These are phyloP conservation scores for Trametes sanguinea DNA, from an alignment of 768 basidiomycete species.

Conservation along the genomic window DNA sequence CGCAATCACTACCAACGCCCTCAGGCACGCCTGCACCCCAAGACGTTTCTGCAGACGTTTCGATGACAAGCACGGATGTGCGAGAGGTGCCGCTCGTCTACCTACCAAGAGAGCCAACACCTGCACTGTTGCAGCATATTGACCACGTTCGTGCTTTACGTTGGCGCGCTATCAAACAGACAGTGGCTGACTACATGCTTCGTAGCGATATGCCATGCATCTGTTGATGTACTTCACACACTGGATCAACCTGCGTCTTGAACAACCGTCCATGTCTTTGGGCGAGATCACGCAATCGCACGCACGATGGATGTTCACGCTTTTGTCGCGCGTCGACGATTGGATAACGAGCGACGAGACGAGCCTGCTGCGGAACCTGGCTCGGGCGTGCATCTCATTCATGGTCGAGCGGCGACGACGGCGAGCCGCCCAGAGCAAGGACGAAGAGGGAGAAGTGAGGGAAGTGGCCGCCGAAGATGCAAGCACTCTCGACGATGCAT, in stretches of 20 bases:
- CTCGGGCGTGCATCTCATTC: conserved; percentile 59
- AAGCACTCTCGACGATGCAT: conserved; percentile 39
- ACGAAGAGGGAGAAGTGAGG: background rate
- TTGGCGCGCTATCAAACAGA: conserved; percentile 15
- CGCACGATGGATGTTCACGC: conserved; percentile 76
- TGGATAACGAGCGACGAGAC: conserved; percentile 75
- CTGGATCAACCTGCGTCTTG: conserved; percentile 70
- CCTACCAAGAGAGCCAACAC: conserved; percentile 56
- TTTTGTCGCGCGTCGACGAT: conserved; percentile 71
- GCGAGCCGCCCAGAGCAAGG: background rate
- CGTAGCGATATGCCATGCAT: conserved; percentile 68
- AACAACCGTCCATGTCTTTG: conserved; percentile 37
- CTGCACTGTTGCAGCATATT: conserved; percentile 55
- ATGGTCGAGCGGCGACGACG: conserved; percentile 22
- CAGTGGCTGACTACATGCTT: conserved; percentile 4
- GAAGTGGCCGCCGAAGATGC: conserved; percentile 1
- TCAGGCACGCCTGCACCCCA: conserved; percentile 36
- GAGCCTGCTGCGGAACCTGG: conserved; percentile 72
- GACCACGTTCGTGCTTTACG: conserved; percentile 59
- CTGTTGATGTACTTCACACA: conserved; percentile 82
- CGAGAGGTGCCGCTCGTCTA: background rate
- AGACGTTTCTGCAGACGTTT: background rate
- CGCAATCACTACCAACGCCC: conserved; percentile 45
- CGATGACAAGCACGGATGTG: background rate
- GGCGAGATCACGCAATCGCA: conserved; percentile 55